A percentile compares a stretch with the other conserved stretches of the same genome.
Conservation (phyloP, 805 yeast genomes). For the Saccharomycopsis oosterbeekiorum region DNA sequence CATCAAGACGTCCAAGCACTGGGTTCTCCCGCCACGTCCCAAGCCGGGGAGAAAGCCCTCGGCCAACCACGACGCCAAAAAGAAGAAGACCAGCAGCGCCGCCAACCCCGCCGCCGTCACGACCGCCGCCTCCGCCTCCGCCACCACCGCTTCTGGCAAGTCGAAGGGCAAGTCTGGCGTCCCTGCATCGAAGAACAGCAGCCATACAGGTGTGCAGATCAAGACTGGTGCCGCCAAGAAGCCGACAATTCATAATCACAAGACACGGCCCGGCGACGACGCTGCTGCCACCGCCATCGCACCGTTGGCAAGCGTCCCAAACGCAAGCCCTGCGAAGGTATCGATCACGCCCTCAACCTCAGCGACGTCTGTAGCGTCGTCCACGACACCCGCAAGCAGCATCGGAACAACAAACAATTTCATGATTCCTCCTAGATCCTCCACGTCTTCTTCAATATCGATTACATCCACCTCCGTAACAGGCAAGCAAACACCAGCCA, state of each 20-base stretch:
- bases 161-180: background rate
- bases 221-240: background rate
- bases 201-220: background rate
- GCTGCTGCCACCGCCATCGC: background rate
- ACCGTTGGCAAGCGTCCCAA: background rate
- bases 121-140: no score
- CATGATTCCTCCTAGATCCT: background rate
- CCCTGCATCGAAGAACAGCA: background rate
- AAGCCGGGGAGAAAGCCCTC: conserved; percentile 38
- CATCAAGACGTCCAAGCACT: conserved; percentile 35
- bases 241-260: background rate
- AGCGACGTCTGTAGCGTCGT: background rate
- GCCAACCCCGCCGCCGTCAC: no score
- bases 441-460: background rate
- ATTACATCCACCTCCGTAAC: background rate
- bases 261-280: background rate
- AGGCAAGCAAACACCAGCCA: background rate
- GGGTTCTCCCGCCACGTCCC: conserved; percentile 42
- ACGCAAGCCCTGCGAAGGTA: background rate
- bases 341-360: background rate
- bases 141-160: no score
- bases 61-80: conserved; percentile 1
- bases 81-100: background rate
- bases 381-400: background rate
- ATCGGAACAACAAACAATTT: background rate